Conservation (phyloP, 2,329 filamentous ascomycete species). For the Epicoccum nigrum region DNA sequence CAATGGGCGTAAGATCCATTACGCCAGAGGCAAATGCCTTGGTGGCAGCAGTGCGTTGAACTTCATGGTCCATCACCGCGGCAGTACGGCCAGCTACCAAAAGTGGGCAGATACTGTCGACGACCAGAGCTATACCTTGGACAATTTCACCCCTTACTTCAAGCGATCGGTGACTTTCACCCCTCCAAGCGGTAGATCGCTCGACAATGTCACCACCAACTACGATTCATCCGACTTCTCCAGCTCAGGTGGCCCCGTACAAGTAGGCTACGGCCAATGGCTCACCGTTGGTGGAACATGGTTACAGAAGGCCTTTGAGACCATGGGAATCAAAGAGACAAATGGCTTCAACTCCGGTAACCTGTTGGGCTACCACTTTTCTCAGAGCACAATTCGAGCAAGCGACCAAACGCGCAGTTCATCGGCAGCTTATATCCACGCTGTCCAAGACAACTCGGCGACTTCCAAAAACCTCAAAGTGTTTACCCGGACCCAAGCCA, state of each 20-base stretch:
- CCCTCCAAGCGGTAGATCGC: slow-evolving; percentile 17
- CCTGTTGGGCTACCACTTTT: slow-evolving; percentile 9
- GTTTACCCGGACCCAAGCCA: slow-evolving; percentile 42
- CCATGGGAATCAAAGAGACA: background rate
- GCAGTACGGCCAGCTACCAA: slow-evolving; percentile 25
- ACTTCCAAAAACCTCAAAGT: slow-evolving; percentile 23
- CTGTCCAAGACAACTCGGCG: background rate
- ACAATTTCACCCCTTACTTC: slow-evolving; percentile 37
- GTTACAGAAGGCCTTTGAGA: background rate
- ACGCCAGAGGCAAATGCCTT: slow-evolving; percentile 39
- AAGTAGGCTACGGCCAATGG: background rate
- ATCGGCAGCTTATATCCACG: background rate
- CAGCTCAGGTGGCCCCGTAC: background rate
- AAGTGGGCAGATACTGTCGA: slow-evolving; percentile 38
- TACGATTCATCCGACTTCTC: background rate
- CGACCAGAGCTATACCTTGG: slow-evolving; percentile 39
- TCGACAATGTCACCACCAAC: slow-evolving; percentile 5
- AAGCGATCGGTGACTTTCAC: slow-evolving; percentile 40
- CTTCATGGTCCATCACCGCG: slow-evolving; percentile 33
- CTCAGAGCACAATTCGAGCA: slow-evolving; percentile 12
- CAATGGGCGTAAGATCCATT: slow-evolving; percentile 27
- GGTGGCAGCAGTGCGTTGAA: slow-evolving; percentile 36
- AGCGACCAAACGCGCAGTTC: slow-evolving; percentile 5
- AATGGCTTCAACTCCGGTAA: slow-evolving; percentile 5
- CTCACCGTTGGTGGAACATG: background rate